A percentile compares a stretch with the other conserved stretches of the same genome.
These are phyloP conservation scores for Citeromyces siamensis DNA, from an alignment of 1,139 yeast genomes.

Conservation along the genomic window DNA sequence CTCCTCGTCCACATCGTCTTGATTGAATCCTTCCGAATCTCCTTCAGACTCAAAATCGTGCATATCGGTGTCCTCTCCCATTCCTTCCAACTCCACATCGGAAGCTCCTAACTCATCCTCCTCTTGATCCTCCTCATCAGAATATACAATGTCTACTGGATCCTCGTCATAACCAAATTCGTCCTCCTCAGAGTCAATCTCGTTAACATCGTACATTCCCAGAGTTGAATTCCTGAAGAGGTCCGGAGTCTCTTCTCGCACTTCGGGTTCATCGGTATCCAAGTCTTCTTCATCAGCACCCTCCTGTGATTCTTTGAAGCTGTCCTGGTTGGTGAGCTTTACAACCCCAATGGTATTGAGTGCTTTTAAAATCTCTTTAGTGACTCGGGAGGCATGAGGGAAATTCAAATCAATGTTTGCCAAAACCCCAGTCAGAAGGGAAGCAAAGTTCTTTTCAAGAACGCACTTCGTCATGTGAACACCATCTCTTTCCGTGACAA, in stretches of 20 bases:
- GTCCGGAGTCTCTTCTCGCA: slow-evolving; percentile 69
- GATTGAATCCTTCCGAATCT: slow-evolving; percentile 9
- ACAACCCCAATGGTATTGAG: slow-evolving; percentile 50
- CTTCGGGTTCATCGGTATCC: slow-evolving; percentile 46
- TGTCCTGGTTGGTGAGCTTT: slow-evolving; percentile 44
- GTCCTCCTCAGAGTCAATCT: slow-evolving; percentile 49
- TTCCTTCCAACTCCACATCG: slow-evolving; percentile 7
- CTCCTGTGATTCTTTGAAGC: slow-evolving; percentile 34
- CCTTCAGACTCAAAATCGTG: slow-evolving; percentile 8
- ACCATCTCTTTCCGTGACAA: slow-evolving; percentile 41
- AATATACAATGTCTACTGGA: slow-evolving; percentile 27
- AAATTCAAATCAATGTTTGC: slow-evolving; percentile 60
- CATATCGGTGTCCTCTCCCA: slow-evolving; percentile 5
- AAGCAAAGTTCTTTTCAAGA: slow-evolving; percentile 54
- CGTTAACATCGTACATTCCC: slow-evolving; percentile 87
- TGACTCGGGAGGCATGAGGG: slow-evolving; percentile 50
- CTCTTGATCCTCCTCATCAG: slow-evolving; percentile 19
- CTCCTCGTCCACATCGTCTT: slow-evolving; percentile 16
- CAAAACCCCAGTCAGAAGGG: slow-evolving; percentile 40
- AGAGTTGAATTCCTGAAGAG: slow-evolving; percentile 77
- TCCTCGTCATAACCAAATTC: slow-evolving; percentile 25
- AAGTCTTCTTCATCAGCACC: slow-evolving; percentile 30
- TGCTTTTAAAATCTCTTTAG: slow-evolving; percentile 46
- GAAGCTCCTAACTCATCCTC: slow-evolving; percentile 9
- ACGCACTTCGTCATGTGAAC: slow-evolving; percentile 50